Percentiles rank a stretch among this genome's conserved stretches.
phyloP scores from a whole-genome alignment of 139 green algal genomes.

The Diplosphaera chodatii region DNA sequence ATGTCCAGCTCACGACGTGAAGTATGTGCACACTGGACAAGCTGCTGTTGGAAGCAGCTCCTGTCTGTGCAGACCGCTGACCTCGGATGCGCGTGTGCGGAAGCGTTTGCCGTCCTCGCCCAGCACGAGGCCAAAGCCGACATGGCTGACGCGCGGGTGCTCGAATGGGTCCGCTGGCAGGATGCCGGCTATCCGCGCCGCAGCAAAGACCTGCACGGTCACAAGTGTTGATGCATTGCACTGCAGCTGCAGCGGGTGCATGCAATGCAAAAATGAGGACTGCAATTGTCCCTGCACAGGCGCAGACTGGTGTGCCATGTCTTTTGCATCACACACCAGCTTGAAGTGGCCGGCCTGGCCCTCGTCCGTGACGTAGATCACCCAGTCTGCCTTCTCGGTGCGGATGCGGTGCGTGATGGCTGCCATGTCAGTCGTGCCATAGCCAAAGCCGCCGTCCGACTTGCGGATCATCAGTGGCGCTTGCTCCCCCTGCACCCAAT shows the following conservation, averaged over 20 bases:
- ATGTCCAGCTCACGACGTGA: too few relatives aligned
- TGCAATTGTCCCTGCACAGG: too few relatives aligned
- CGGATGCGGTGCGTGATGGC: conserved; percentile 67
- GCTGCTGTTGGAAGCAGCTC: too few relatives aligned
- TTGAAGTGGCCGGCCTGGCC: conserved; percentile 91
- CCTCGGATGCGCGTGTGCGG: conserved; percentile 43
- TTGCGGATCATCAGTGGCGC: conserved; percentile 94
- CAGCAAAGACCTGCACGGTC: conserved; percentile 63
- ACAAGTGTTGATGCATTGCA: too few relatives aligned
- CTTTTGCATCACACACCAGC: conserved; percentile 24
- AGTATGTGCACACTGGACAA: too few relatives aligned
- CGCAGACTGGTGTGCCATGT: too few relatives aligned
- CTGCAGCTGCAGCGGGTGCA: too few relatives aligned
- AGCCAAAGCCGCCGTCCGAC: conserved; percentile 92
- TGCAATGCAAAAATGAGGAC: too few relatives aligned
- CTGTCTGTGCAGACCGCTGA: too few relatives aligned
- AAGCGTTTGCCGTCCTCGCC: conserved; percentile 95
- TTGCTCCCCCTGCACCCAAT: conserved; percentile 48
- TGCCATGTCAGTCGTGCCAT: conserved; percentile 93
- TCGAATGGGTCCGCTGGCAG: conserved; percentile 30
- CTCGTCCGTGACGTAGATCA: conserved; percentile 96
- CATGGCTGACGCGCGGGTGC: conserved; percentile 65
- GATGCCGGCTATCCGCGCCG: conserved; percentile 62
- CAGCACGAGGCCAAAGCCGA: conserved; percentile 96
- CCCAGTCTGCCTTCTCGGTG: conserved; percentile 90